These are phyloP conservation scores for Protomyces inouyei DNA, from an alignment of 1,139 yeast genomes.

Conservation along the genomic window DNA sequence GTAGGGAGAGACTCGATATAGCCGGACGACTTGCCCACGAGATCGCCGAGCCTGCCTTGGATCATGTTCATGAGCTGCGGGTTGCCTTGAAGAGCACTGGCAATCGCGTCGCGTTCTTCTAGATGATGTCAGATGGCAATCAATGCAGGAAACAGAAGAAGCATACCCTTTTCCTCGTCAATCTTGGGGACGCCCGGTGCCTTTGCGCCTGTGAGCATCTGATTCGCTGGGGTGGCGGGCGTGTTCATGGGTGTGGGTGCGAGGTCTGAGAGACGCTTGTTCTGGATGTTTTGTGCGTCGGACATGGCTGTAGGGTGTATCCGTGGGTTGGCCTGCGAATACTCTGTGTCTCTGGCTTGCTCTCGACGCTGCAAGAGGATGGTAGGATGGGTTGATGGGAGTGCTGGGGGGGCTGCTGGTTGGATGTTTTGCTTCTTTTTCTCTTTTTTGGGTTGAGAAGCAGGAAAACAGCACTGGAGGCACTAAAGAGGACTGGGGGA, in stretches of 20 bases:
- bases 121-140: neutral
- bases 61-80: conserved; percentile 80
- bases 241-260: conserved; percentile 99
- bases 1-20: conserved; percentile 75
- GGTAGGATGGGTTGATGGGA: neutral
- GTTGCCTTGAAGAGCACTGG: conserved; percentile 58
- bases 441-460: no score
- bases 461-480: no score
- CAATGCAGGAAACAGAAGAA: neutral
- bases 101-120: conserved; percentile 25
- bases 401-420: neutral
- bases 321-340: neutral
- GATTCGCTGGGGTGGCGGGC: conserved; percentile 80
- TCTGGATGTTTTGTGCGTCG: conserved; percentile 44
- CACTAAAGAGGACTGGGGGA: no score
- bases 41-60: conserved; percentile 78
- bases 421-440: no score
- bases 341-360: neutral
- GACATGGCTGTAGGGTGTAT: neutral
- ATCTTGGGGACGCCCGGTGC: conserved; percentile 76
- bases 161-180: conserved; percentile 52
- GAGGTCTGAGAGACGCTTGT: conserved; percentile 60
- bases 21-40: conserved; percentile 83
- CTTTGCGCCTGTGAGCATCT: conserved; percentile 57
- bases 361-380: neutral